Evolutionary conservation across 139 green algal species (phyloP).

Genomic region (Chlamydomonas applanata): DNA sequence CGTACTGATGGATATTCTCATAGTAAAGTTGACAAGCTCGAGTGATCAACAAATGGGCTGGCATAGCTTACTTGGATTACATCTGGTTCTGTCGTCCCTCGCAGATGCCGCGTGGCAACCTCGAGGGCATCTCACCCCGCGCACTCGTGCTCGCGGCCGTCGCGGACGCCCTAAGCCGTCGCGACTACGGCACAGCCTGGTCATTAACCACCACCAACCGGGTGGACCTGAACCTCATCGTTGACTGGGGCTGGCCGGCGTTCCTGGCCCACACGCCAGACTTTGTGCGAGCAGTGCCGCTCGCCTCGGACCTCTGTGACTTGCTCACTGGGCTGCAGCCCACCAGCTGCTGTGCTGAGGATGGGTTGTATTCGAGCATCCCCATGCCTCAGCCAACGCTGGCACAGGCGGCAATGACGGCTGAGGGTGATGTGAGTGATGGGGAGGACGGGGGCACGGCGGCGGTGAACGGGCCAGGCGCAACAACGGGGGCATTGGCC

Average conservation of each 20-base stretch:
- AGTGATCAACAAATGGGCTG: no score
- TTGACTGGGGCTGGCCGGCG: slow-evolving; percentile 78
- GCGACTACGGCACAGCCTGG: slow-evolving; percentile 60
- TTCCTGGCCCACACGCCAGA: slow-evolving; percentile 50
- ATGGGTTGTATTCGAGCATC: slow-evolving; percentile 64
- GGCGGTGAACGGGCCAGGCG: no score
- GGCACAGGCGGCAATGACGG: neutral
- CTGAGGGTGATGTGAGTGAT: neutral
- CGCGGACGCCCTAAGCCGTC: slow-evolving; percentile 41
- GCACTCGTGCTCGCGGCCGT: slow-evolving; percentile 79
- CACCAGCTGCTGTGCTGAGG: slow-evolving; percentile 42
- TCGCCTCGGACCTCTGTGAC: slow-evolving; percentile 71
- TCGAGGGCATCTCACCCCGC: slow-evolving; percentile 82
- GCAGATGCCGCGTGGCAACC: slow-evolving; percentile 91
- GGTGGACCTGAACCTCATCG: slow-evolving; percentile 92
- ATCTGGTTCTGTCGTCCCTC: no score
- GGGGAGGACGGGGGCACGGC: no score
- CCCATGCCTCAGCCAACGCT: slow-evolving; percentile 8
- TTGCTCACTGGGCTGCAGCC: slow-evolving; percentile 69
- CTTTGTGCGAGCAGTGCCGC: slow-evolving; percentile 40
- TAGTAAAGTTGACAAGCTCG: no score
- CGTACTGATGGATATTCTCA: no score
- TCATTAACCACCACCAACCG: slow-evolving; percentile 52
- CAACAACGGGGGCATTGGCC: no score
- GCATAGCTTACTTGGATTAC: no score